Evolutionary conservation across 1,284 basidiomycete genomes (phyloP), one percentile per base, ranked within the genome.

Genomic region (Pseudomicrostroma phylloplanum): DNA sequence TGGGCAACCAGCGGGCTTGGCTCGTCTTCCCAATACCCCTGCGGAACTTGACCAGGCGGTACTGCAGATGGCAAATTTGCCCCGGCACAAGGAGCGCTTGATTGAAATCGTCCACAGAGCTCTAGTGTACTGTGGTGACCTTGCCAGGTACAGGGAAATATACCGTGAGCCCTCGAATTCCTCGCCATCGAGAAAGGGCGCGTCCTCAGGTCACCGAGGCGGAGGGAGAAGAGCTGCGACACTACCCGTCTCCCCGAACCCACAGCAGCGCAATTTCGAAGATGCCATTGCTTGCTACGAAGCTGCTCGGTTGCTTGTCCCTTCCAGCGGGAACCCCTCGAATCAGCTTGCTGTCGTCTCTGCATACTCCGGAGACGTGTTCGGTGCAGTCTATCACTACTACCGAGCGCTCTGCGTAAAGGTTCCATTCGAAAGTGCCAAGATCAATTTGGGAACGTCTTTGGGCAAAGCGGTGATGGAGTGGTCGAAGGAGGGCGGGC

Each of bases 341-440:
- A 94, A 97, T 77, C 93, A 97, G 80, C 86, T 98, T 30, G 94
- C 93, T 0, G 92, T 97, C 56, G 84, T 98, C 30, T 86, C 91
- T 1, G 87, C 88, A 23, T 93, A 93, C 79, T 83, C 88, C 70
- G 84, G 84, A 66, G 91, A 96, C 79, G 83, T 84, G n/a, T 91
- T 96, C 70, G 82, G 83, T 30, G 87, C 90, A 36, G 82, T 90
- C 15, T 86, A 90, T 68, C 88, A 93, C 78, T 94, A 96, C 80
- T 93, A 93, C 75, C 88, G 92, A 43, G 91, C 94, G 0, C 82
- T 97, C 6, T 94, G 91, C 71, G 89, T 92, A 55, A 85, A 85
- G 36, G 84, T 86, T 61, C 90, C 92, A 0, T 97, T 93, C 80
- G 88, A 90, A 41, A 89, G 90, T 1, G 92, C 92, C 1, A 85